phyloP scores from a whole-genome alignment of 2,329 filamentous ascomycete species.

The Diaporthe sp. region DNA sequence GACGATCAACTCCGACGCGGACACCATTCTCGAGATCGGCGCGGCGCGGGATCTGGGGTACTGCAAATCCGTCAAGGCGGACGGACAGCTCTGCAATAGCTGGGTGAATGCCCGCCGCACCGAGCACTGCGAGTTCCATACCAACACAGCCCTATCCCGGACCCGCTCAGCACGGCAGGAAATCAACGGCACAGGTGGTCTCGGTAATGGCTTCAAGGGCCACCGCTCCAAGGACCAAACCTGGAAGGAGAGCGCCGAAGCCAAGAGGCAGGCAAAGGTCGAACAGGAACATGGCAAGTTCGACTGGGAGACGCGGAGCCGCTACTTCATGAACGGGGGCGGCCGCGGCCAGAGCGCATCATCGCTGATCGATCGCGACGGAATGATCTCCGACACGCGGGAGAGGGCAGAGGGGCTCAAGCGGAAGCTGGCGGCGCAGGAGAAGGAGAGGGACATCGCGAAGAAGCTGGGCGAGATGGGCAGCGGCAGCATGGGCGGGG shows the following conservation, averaged over 20 bases:
- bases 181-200: conserved; percentile 71
- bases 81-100: conserved; percentile 81
- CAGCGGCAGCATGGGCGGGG: conserved; percentile 71
- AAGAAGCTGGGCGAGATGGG: conserved; percentile 75
- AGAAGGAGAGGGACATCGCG: conserved; percentile 80
- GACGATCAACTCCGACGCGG: conserved; percentile 85
- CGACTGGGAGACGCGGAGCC: conserved; percentile 69
- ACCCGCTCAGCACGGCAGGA: conserved; percentile 77
- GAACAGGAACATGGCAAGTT: conserved; percentile 55
- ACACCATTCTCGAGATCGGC: conserved; percentile 92
- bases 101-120: conserved; percentile 94
- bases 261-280: conserved; percentile 46
- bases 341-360: conserved; percentile 63
- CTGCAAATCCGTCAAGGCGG: conserved; percentile 87
- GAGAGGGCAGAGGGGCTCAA: conserved; percentile 76
- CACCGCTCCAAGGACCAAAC: conserved; percentile 42
- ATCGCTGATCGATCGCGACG: conserved; percentile 74
- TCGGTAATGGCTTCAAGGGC: conserved; percentile 47
- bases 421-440: conserved; percentile 72
- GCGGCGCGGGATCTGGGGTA: conserved; percentile 86
- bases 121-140: conserved; percentile 92
- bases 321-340: conserved; percentile 64
- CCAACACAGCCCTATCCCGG: conserved; percentile 84
- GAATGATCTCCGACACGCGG: conserved; percentile 60
- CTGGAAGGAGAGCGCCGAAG: conserved; percentile 44